These are phyloP conservation scores for Trypanosoma melophagium DNA, from an alignment of 208 protist genomes.

Conservation along the genomic window DNA sequence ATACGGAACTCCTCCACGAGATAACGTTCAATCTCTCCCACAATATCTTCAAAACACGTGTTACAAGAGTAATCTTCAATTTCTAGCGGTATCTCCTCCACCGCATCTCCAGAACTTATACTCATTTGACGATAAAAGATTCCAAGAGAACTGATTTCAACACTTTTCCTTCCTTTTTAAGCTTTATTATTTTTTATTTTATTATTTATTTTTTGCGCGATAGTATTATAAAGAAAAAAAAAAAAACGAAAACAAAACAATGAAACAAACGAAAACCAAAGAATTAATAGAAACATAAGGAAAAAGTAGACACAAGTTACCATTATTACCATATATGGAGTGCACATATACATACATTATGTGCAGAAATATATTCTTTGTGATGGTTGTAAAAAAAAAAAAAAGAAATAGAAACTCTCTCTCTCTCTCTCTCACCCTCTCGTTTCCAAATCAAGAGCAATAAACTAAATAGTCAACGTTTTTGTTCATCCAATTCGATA, in stretches of 20 bases:
- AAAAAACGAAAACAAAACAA: too few relatives aligned
- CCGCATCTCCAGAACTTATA: background rate
- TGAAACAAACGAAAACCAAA: too few relatives aligned
- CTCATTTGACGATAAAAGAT: background rate
- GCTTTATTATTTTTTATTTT: too few relatives aligned
- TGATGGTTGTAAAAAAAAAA: too few relatives aligned
- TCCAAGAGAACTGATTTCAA: background rate
- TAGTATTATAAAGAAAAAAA: too few relatives aligned
- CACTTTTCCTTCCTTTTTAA: too few relatives aligned
- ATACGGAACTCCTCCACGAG: slow-evolving; percentile 44
- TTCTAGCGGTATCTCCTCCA: slow-evolving; percentile 61
- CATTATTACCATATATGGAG: background rate
- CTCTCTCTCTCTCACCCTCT: background rate
- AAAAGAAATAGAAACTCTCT: too few relatives aligned
- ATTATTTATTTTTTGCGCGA: too few relatives aligned
- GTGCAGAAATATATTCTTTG: background rate
- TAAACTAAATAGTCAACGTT: slow-evolving; percentile 6
- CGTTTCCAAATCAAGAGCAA: background rate
- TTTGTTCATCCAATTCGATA: background rate
- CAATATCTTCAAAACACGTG: slow-evolving; percentile 62
- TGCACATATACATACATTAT: background rate
- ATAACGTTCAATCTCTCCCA: slow-evolving; percentile 56
- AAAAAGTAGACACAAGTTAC: background rate
- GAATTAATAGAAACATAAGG: too few relatives aligned
- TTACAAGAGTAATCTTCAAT: slow-evolving; percentile 79